Evolutionary conservation across 2,329 filamentous ascomycete genomes (phyloP).

Genomic region (Apiospora rasikravindrae): DNA sequence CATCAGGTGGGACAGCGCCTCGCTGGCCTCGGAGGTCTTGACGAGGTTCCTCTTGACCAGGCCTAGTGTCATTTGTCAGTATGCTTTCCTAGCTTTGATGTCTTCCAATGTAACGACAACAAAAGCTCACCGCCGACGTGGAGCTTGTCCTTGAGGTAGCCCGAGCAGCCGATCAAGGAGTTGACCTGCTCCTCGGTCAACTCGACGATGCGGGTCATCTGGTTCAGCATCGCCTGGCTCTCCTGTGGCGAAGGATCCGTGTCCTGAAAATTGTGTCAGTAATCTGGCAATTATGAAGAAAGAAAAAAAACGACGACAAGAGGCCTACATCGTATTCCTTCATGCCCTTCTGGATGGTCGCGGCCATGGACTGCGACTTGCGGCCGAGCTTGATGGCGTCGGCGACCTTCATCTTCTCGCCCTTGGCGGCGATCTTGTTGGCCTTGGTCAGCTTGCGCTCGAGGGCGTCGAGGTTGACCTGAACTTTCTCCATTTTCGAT

Average conservation of each 20-base stretch:
- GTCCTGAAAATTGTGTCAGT: background rate
- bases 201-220: constrained; percentile 16
- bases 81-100: background rate
- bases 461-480: background rate
- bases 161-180: background rate
- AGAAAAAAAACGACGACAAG: no score
- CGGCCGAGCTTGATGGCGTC: constrained; percentile 15
- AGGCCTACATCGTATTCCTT: background rate
- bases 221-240: background rate
- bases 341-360: constrained; percentile 4
- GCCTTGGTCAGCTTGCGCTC: constrained; percentile 14
- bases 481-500: background rate
- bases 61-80: background rate
- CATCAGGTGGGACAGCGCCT: constrained; percentile 7
- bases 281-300: no score
- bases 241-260: background rate
- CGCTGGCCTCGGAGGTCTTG: background rate
- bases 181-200: constrained; percentile 18
- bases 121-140: background rate
- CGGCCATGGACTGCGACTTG: background rate
- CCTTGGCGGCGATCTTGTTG: constrained; percentile 19
- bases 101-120: background rate
- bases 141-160: constrained; percentile 8
- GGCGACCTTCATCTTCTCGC: constrained; percentile 3
- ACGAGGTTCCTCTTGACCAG: constrained; percentile 12